Base-by-base conservation (phyloP, 441 rosid species). In the Populus hybrid region DNA sequence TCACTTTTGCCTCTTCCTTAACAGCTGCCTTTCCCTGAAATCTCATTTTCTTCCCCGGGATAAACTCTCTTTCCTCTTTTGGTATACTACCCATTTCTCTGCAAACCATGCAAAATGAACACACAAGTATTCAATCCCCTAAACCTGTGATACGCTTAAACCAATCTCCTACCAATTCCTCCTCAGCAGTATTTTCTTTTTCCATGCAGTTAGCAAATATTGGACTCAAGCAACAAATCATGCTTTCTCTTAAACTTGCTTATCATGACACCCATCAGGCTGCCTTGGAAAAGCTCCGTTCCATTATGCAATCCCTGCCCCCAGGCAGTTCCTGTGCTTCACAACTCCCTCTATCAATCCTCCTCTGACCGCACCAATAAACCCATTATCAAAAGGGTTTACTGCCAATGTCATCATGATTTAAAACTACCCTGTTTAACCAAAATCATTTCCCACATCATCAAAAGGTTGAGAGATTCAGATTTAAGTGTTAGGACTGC, bases 201-300 rank as follows among this genome's bases (percentile, higher is more conserved):
- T 77, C 94, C 68, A 82, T 89, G 9, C 96, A 91, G 76, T 86
- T 88, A 72, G 92, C 97, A 42, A 90, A 90, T 92, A 94, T 89
- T 64, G 94, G 88, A 80, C 87, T 88, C 29, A 93, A 95, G 86
- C 96, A 95, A 65, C 82, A 82, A 76, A 90, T 92, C 80, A 83
- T 92, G 31, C 87, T 91, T 33, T 89, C 56, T 45, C 56, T 45
- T 45, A 45, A 45, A 45, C 56, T 45, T 45, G 56, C 56, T 45
- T 4, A 45, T 1, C 20, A 45, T 3, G 87, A 92, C 72, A 95
- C 94, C 21, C 80, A 90, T 87, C 90, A 90, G 77, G 86, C 89
- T 78, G 97, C 98, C 3, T 84, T 91, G 66, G 86, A 94, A 76
- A 95, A 93, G 81, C 98, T 93, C 79, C 89, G 88, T 73, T 87